Evolutionary conservation across 2,329 filamentous ascomycete genomes (phyloP).

Genomic region (Microsporum ferrugineum): DNA sequence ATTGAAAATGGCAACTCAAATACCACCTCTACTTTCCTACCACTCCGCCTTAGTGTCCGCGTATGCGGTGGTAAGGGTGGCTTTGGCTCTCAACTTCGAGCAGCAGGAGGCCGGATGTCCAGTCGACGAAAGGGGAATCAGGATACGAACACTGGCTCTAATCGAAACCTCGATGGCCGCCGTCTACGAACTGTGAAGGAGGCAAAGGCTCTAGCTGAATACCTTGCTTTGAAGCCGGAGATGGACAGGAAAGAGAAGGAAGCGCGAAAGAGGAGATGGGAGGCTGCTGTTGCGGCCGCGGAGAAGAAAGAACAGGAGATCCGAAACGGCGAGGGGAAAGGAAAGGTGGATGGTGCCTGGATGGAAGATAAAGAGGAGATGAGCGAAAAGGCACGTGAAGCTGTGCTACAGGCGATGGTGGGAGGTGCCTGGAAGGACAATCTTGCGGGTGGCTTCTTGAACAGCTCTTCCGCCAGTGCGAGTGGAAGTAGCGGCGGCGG

Average conservation of each 20-base stretch:
- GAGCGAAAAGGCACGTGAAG: conserved; percentile 69
- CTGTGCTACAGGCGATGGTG: conserved; percentile 61
- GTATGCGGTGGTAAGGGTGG: conserved; percentile 92
- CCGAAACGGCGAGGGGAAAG: conserved; percentile 53
- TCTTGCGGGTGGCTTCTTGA: conserved; percentile 26
- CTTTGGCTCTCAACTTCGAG: conserved; percentile 92
- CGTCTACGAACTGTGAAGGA: conserved; percentile 85
- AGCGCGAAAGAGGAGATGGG: conserved; percentile 66
- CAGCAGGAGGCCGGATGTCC: conserved; percentile 95
- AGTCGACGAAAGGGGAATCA: conserved; percentile 79
- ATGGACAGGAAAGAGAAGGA: conserved; percentile 95
- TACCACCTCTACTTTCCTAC: conserved; percentile 56
- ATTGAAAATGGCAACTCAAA: conserved; percentile 23
- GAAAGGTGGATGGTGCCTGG: conserved; percentile 73
- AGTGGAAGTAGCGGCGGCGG: conserved; percentile 21
- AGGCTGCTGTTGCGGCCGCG: conserved; percentile 73
- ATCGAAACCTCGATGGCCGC: conserved; percentile 83
- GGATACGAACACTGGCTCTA: conserved; percentile 77
- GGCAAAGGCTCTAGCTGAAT: conserved; percentile 89
- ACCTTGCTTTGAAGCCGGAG: conserved; percentile 87
- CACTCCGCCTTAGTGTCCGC: conserved; percentile 66
- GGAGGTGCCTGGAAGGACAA: conserved; percentile 41
- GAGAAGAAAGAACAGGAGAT: conserved; percentile 78
- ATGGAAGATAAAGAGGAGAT: conserved; percentile 90
- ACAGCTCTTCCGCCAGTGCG: conserved; percentile 28